These are phyloP conservation scores for Nemania abortiva DNA, from an alignment of 2,329 filamentous ascomycete genomes.

Conservation along the genomic window DNA sequence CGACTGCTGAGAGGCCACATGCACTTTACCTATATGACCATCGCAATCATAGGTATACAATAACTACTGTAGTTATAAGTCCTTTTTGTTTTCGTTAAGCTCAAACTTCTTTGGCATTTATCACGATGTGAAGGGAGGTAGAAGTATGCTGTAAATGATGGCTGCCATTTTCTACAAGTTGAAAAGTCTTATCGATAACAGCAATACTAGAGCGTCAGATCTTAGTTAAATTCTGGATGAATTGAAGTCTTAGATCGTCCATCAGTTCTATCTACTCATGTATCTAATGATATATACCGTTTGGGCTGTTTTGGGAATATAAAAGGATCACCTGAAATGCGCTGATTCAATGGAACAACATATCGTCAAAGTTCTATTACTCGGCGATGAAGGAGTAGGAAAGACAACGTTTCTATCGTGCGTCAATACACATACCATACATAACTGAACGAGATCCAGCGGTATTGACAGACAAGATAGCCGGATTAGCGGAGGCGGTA, in stretches of 20 bases:
- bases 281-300: not conserved
- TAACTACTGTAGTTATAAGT: not conserved
- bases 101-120: not conserved
- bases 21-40: conserved; percentile 26
- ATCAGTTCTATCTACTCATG: not conserved
- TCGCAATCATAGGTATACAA: not conserved
- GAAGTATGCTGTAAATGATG: not conserved
- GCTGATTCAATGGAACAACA: conserved; percentile 59
- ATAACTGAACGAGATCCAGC: not conserved
- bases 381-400: conserved; percentile 70
- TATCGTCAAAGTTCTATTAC: conserved; percentile 65
- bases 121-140: not conserved
- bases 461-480: conserved; percentile 52
- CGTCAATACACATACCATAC: conserved; percentile 44
- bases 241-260: not conserved
- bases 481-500: conserved; percentile 62
- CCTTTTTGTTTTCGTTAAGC: not conserved
- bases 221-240: conserved; percentile 1
- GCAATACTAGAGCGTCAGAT: not conserved
- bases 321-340: not conserved
- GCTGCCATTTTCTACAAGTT: not conserved
- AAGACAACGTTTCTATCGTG: conserved; percentile 73
- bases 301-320: not conserved
- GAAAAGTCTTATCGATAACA: conserved; percentile 46
- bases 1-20: conserved; percentile 43